These are phyloP conservation scores for Triangularia verruculosa DNA, from an alignment of 2,329 filamentous ascomycete genomes.

Conservation along the genomic window DNA sequence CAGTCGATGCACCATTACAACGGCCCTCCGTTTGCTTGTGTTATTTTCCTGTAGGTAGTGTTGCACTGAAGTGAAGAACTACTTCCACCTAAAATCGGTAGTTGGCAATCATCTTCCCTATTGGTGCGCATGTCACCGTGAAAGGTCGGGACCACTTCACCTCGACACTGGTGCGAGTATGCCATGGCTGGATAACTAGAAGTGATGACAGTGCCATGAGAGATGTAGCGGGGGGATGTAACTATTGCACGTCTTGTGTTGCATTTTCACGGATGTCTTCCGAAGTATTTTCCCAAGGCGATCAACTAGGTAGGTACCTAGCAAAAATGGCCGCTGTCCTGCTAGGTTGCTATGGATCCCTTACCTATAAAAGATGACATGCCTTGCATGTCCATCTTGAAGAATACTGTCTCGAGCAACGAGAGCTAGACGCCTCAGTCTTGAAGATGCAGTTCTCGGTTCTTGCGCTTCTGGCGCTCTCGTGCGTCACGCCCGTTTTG, in stretches of 20 bases:
- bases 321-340: neutral
- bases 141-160: neutral
- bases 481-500: slow-evolving; percentile 8
- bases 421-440: neutral
- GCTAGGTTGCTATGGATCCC: no score
- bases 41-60: neutral
- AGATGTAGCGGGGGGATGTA: neutral
- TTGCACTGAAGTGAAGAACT: neutral
- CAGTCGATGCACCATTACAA: neutral
- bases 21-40: neutral
- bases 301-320: no score
- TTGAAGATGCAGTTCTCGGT: slow-evolving; percentile 15
- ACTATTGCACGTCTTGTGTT: neutral
- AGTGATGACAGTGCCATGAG: neutral
- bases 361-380: neutral
- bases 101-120: neutral
- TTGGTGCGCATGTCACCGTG: neutral
- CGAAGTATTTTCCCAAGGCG: neutral
- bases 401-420: neutral
- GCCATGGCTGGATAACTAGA: neutral
- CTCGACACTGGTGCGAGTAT: neutral
- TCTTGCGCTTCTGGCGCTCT: slow-evolving; percentile 12
- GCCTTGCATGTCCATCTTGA: neutral
- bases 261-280: neutral
- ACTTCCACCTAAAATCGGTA: neutral